These are phyloP conservation scores for Edaphochlamys debaryana DNA, from an alignment of 139 green algal species.

Conservation along the genomic window DNA sequence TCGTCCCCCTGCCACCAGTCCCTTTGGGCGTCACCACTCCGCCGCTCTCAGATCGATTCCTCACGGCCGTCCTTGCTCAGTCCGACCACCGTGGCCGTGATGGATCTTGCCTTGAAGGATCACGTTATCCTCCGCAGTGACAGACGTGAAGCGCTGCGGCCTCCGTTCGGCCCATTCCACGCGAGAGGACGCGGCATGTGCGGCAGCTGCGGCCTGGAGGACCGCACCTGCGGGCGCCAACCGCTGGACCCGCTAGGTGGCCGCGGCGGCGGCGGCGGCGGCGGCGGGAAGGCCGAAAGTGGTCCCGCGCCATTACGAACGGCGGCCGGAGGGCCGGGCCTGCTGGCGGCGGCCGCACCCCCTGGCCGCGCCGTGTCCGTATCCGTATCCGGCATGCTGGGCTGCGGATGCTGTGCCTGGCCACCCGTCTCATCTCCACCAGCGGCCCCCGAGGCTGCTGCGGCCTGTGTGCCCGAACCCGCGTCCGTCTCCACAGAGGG, in stretches of 20 bases:
- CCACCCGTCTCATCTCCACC: neutral
- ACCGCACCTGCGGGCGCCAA: neutral
- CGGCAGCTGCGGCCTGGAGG: neutral
- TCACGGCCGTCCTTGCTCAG: neutral
- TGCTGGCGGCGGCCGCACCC: neutral
- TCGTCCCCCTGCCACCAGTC: no score
- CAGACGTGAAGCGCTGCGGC: conserved; percentile 4
- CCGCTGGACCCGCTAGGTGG: neutral
- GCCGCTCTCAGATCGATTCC: neutral
- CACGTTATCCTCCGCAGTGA: neutral
- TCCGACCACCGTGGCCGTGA: neutral
- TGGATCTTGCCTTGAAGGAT: neutral
- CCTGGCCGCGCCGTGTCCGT: neutral
- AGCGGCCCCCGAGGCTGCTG: neutral
- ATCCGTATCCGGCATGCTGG: neutral
- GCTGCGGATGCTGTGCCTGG: neutral
- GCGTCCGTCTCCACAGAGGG: neutral
- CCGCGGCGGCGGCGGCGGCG: neutral
- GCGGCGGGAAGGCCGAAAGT: neutral
- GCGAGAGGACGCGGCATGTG: neutral
- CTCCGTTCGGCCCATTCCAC: neutral
- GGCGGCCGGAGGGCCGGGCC: neutral
- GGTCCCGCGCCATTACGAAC: neutral
- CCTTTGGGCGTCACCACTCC: neutral
- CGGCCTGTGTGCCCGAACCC: neutral